phyloP scores from a whole-genome alignment of 2,329 filamentous ascomycete species.

The Paraconiothyrium sp. region DNA sequence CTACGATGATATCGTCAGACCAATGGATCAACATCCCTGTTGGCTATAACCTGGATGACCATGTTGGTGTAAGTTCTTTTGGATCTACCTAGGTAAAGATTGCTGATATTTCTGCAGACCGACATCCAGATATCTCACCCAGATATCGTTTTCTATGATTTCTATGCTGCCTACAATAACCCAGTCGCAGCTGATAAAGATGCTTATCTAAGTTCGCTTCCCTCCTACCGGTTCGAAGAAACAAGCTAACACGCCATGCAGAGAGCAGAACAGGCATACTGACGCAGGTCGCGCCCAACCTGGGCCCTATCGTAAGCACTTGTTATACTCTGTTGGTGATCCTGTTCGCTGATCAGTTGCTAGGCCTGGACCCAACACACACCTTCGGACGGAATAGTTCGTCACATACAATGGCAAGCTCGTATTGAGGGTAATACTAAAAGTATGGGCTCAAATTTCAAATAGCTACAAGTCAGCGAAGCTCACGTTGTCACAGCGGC shows the following conservation, averaged over 20 bases:
- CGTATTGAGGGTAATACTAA: conserved; percentile 62
- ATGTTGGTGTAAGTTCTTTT: conserved; percentile 54
- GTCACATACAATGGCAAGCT: conserved; percentile 71
- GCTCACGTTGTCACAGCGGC: conserved; percentile 28
- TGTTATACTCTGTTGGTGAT: not conserved
- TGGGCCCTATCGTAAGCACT: conserved; percentile 60
- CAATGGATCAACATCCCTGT: conserved; percentile 60
- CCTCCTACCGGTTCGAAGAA: not conserved
- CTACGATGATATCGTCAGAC: conserved; percentile 51
- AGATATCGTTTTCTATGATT: conserved; percentile 67
- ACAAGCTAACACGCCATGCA: conserved; percentile 18
- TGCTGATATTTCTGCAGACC: conserved; percentile 46
- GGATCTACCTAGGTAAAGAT: not conserved
- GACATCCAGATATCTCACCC: conserved; percentile 61
- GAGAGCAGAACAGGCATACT: conserved; percentile 64
- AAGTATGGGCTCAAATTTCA: conserved; percentile 17
- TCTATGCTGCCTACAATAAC: conserved; percentile 65
- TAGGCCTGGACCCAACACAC: conserved; percentile 64
- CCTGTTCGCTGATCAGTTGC: conserved; percentile 4
- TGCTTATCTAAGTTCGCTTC: conserved; percentile 44
- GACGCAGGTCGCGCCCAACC: conserved; percentile 69
- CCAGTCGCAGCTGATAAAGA: conserved; percentile 49
- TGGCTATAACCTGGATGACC: conserved; percentile 58
- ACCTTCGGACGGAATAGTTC: conserved; percentile 64
- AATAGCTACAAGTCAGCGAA: conserved; percentile 10